Evolutionary conservation across 371 early-diverging fungal genomes (phyloP).

Genomic region (Syncephalastrum monosporum): DNA sequence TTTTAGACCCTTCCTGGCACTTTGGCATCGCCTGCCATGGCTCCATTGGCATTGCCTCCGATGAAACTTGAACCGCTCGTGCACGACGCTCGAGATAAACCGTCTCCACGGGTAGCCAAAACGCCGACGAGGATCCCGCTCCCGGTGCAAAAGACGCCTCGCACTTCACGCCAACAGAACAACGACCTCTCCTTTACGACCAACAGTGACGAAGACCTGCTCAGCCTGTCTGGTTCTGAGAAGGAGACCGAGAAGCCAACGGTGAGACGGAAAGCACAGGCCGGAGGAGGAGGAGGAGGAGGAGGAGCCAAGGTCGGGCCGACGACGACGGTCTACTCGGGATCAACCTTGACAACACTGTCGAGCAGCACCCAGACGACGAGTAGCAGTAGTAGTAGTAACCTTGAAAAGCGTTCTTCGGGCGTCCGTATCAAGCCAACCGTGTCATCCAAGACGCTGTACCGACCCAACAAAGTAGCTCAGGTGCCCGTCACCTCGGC

Average conservation of each 20-base stretch:
- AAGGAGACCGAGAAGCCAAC: conserved; percentile 6
- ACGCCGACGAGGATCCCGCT: conserved; percentile 36
- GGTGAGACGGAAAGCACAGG: conserved; percentile 2
- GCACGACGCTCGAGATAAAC: conserved; percentile 8
- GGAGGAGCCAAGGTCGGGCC: conserved; percentile 20
- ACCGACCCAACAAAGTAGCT: too few species aligned
- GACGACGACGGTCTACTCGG: conserved; percentile 25
- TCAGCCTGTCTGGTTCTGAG: conserved; percentile 14
- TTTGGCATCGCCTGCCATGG: conserved; percentile 31
- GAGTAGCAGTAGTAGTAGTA: too few species aligned
- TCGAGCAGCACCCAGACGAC: too few species aligned
- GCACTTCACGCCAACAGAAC: conserved; percentile 12
- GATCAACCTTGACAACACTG: conserved; percentile 4
- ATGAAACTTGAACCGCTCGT: conserved; percentile 46
- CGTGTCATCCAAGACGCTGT: too few species aligned
- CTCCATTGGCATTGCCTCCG: conserved; percentile 43
- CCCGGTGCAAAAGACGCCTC: conserved; percentile 20
- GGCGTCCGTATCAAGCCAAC: too few species aligned
- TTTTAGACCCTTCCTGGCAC: conserved; percentile 48
- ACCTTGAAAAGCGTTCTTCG: too few species aligned
- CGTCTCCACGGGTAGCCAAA: conserved; percentile 20
- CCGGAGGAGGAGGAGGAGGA: conserved; percentile 2
- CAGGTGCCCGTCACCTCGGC: conserved; percentile 1
- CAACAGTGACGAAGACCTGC: conserved; percentile 22
- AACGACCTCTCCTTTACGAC: conserved; percentile 7